phyloP scores from a whole-genome alignment of 2,329 filamentous ascomycete genomes.

The Herpotrichia juniperi region DNA sequence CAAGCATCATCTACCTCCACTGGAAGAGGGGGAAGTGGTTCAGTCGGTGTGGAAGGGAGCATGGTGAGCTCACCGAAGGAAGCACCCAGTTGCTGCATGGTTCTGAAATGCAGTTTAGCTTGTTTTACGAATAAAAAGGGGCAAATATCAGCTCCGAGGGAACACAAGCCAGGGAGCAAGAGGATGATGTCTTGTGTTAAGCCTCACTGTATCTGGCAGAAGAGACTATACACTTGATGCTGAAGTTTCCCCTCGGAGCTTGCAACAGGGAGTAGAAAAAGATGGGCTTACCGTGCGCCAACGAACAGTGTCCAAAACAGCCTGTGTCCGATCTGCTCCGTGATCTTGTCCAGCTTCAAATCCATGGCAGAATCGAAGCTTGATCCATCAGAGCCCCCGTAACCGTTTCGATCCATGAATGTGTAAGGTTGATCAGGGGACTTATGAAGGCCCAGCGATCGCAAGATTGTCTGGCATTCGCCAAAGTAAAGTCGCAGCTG shows the following conservation, averaged over 20 bases:
- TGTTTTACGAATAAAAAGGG: neutral
- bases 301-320: slow-evolving; percentile 86
- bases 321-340: slow-evolving; percentile 61
- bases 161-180: too few relatives aligned
- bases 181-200: too few relatives aligned
- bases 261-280: neutral
- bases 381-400: slow-evolving; percentile 44
- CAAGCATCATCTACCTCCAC: slow-evolving; percentile 84
- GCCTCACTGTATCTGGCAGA: too few relatives aligned
- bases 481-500: slow-evolving; percentile 72
- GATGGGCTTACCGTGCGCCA: slow-evolving; percentile 63
- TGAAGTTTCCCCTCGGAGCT: too few relatives aligned
- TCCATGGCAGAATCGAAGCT: slow-evolving; percentile 45
- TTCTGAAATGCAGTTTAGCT: slow-evolving; percentile 53
- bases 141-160: too few relatives aligned
- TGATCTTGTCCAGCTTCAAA: slow-evolving; percentile 51
- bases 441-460: slow-evolving; percentile 70
- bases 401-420: slow-evolving; percentile 32
- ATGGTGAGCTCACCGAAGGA: slow-evolving; percentile 75
- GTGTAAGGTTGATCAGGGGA: slow-evolving; percentile 53
- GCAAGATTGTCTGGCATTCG: slow-evolving; percentile 73
- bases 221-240: too few relatives aligned
- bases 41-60: slow-evolving; percentile 74
- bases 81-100: slow-evolving; percentile 77
- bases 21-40: slow-evolving; percentile 80